phyloP scores from a whole-genome alignment of 139 green algal genomes.

The Chlorella sp. region DNA sequence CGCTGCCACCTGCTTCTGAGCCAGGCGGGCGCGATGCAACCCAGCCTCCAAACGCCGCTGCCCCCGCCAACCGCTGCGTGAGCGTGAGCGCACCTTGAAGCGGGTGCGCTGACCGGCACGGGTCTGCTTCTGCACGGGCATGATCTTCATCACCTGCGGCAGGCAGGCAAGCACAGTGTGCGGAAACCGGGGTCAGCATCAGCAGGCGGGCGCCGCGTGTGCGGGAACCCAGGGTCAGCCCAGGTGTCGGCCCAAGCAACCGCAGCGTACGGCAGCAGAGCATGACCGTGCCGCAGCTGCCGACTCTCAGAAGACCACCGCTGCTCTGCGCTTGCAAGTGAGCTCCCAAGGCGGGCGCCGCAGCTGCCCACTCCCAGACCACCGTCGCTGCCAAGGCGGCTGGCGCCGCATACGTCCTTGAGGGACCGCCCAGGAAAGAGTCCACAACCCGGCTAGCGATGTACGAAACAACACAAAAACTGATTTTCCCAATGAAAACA shows the following conservation, averaged over 20 bases:
- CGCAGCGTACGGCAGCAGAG: too few species aligned
- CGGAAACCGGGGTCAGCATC: background rate
- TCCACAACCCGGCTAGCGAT: background rate
- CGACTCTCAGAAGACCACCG: too few species aligned
- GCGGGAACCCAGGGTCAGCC: too few species aligned
- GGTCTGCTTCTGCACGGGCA: conserved; percentile 99
- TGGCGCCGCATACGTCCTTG: background rate
- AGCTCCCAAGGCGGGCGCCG: too few species aligned
- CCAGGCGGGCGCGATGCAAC: too few species aligned
- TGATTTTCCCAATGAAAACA: too few species aligned
- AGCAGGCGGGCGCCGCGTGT: background rate
- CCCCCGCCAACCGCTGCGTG: background rate
- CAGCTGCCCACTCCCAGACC: too few species aligned
- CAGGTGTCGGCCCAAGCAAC: too few species aligned
- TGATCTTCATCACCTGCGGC: conserved; percentile 99
- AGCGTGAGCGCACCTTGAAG: conserved; percentile 93
- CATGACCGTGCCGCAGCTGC: too few species aligned
- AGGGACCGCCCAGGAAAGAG: background rate
- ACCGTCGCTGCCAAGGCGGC: background rate
- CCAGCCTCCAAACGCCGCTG: conserved; percentile 26
- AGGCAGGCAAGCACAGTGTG: background rate
- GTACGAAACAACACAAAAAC: too few species aligned
- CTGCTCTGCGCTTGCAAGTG: too few species aligned
- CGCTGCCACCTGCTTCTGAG: too few species aligned
- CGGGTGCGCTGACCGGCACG: conserved; percentile 98